Evolutionary conservation across 2,329 filamentous ascomycete species (phyloP), one percentile per base, ranked within the genome.

Genomic region (Aspergillus eucalypticola): DNA sequence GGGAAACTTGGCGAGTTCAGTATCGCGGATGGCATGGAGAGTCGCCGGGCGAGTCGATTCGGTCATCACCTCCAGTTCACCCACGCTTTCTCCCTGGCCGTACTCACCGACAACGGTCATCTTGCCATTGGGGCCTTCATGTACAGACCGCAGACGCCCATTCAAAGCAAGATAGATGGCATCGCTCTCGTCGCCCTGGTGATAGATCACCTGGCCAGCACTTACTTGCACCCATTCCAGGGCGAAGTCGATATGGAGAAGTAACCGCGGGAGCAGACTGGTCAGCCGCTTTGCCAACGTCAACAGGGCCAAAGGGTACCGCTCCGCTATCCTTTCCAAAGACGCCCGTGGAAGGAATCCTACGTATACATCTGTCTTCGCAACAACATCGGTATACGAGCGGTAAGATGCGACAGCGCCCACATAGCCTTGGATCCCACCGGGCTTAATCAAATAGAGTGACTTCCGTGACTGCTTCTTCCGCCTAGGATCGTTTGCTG

Each of bases 161-260:
- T 99, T 99, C 15, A 99, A 84, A 1, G 99, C 95, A 62, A 99
- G 93, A 70, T 98, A 99, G 42, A 99, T 99, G 1, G 96, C 94
- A 75, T 99, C 95, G 69, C 95, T 99, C 66, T 98, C 95, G 66
- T 99, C 93, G 2, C 88, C 88, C 75, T 96, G 90, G 66, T 96
- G 91, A 73, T 96, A 96, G 38, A 99, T 90, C 8, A 97, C 90
- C 72, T 99, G 92, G 0, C 95, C 93, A 3, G 95, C 92, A 75
- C 92, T 92, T 62, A 99, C 92, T 72, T 99, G 96, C 3, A 97
- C 88, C 95, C 96, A 99, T 79, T 99, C 96, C 17, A 99, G 82
- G 3, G 95, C 95, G 78, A 99, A 99, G 75, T 99, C 95, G 64
- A 99, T 98, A 71, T 99, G 95, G 15, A 97, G 82, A 63, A 99